Conservation (phyloP, 768 basidiomycete species). For the Polyporus arcularius region DNA sequence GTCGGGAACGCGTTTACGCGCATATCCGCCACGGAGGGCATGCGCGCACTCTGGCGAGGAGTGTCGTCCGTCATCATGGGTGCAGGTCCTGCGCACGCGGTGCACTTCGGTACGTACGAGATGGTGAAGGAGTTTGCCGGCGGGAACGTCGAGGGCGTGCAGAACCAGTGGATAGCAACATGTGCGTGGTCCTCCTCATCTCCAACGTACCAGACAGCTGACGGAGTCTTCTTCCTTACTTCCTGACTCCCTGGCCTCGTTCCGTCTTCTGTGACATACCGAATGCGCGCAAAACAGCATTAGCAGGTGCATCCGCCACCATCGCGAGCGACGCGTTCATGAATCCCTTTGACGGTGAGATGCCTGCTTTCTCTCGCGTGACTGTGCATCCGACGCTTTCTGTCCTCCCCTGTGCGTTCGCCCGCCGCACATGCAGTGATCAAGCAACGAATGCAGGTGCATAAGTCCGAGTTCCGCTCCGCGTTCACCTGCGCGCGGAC, state of each 20-base stretch:
- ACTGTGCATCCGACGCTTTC: constrained; percentile 16
- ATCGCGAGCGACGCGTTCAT: constrained; percentile 96
- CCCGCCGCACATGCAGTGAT: constrained; percentile 62
- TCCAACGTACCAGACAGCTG: background rate
- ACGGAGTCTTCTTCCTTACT: background rate
- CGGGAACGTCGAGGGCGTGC: constrained; percentile 65
- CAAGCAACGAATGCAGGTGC: constrained; percentile 99
- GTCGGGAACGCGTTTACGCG: constrained; percentile 89
- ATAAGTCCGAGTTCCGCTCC: constrained; percentile 88
- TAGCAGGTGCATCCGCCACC: constrained; percentile 93
- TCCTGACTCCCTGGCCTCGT: background rate
- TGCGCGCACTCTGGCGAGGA: constrained; percentile 91
- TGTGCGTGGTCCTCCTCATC: constrained; percentile 52
- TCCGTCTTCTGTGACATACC: background rate
- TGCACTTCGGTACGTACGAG: constrained; percentile 97
- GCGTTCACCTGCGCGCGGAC: constrained; percentile 83
- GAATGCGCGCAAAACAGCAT: constrained; percentile 46
- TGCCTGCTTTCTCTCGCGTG: background rate
- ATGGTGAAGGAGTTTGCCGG: constrained; percentile 91
- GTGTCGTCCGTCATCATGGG: constrained; percentile 95
- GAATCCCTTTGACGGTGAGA: constrained; percentile 98
- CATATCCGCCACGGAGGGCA: constrained; percentile 93
- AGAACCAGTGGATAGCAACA: constrained; percentile 86
- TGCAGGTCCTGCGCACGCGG: constrained; percentile 96
- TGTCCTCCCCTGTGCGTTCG: constrained; percentile 12